Base-by-base conservation (phyloP, 1,139 yeast species). In the Kluyveromyces sp. region DNA sequence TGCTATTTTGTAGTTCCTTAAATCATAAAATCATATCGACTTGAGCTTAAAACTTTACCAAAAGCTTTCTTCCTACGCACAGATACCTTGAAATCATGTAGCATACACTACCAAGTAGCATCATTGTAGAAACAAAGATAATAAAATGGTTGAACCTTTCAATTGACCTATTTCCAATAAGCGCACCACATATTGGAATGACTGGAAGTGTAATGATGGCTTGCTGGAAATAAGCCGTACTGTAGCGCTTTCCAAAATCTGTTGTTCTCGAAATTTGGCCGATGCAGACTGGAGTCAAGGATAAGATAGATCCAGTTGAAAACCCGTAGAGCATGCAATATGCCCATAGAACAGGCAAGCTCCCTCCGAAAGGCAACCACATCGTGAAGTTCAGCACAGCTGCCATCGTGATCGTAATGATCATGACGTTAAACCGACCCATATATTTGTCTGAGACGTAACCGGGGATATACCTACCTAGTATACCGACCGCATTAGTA, bases 381-480 rank as follows among this genome's bases (percentile, higher is more conserved):
- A 64, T 49, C 1, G 56, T 49, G 19, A 64, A 52, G 31, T 60
- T 58, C 33, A 53, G 46, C 2, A 77, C 18, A 0, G 71, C 69
- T 28, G 76, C 64, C 39, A 70, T 51, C n/a, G 62, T 19, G 49
- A 75, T 58, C 63, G 76, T 66, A 18, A 57, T 45, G 28, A 73
- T 63, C 55, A 74, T 73, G 16, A 79, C 67, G 53, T 80, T 81
- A 60, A 75, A 80, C 32, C 75, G 66, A 0, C 88, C 88, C 26
- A 73, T 48, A 46, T 60, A 70, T 46, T 67, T 75, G 46, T 82
- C 83, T 0, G 80, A 71, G 8, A 73, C 50, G 26, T 66, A 60
- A 0, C 80, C 79, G 0, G 85, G 81, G 4, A 77, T 52, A 44
- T 71, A 71, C 47, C 87, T 64, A 1, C 86, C 87, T 3, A 72